Conservation (phyloP, 2,329 filamentous ascomycete species). For the Penicillium sp. region DNA sequence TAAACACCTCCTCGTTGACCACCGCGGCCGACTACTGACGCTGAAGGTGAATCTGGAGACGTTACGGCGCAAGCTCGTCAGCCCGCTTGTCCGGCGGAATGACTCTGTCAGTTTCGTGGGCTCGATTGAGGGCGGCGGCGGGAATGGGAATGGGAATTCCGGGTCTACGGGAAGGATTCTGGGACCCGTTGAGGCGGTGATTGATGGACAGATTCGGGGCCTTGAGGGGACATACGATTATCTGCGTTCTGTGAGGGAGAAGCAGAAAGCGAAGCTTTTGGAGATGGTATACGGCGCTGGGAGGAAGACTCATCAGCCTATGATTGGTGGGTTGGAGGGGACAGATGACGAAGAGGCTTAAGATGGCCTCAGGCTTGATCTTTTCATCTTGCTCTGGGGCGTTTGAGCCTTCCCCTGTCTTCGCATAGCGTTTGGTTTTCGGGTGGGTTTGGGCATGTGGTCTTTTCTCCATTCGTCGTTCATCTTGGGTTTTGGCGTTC, state of each 20-base stretch:
- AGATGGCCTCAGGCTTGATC: not conserved
- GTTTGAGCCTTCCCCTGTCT: not conserved
- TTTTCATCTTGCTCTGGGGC: not conserved
- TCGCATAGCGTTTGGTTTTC: constrained; percentile 6
- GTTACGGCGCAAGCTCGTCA: constrained; percentile 77
- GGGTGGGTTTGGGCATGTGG: not conserved
- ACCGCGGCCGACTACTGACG: constrained; percentile 77
- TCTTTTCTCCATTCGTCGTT: not conserved
- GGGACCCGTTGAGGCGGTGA: constrained; percentile 52
- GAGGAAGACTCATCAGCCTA: constrained; percentile 27
- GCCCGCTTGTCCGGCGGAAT: constrained; percentile 71
- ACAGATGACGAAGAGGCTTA: constrained; percentile 15
- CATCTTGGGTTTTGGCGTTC: constrained; percentile 2
- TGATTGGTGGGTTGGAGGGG: constrained; percentile 23
- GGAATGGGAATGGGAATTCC: constrained; percentile 16
- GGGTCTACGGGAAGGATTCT: constrained; percentile 54
- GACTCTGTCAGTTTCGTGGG: constrained; percentile 47
- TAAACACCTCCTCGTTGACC: constrained; percentile 79
- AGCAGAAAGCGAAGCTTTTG: constrained; percentile 79
- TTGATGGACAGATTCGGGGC: constrained; percentile 78
- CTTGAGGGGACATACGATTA: constrained; percentile 76
- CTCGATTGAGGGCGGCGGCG: constrained; percentile 21
- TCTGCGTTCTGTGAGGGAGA: constrained; percentile 68
- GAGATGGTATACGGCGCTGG: constrained; percentile 67
- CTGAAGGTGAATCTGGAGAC: constrained; percentile 83